phyloP scores from a whole-genome alignment of 2,329 filamentous ascomycete genomes.

The Epichloe aotearoae region DNA sequence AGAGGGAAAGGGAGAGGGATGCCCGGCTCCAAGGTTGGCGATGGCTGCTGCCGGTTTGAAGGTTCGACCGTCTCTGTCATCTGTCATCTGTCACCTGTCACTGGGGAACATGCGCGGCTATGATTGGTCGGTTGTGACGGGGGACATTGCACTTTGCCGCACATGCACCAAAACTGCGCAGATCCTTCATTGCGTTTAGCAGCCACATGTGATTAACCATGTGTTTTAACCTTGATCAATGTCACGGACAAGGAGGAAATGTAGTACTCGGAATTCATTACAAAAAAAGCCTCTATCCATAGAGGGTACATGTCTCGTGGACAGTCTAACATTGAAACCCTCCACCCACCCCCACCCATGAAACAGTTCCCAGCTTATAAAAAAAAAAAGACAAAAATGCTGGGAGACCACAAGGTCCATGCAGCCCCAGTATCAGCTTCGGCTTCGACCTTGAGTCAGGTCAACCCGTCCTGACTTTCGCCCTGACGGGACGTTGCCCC shows the following conservation, averaged over 20 bases:
- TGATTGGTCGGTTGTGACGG: neutral
- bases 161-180: no score
- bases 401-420: neutral
- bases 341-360: neutral
- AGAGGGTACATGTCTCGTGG: neutral
- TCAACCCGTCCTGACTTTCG: neutral
- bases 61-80: neutral
- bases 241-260: neutral
- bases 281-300: constrained; percentile 3
- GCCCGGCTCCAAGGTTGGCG: neutral
- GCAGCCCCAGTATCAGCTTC: neutral
- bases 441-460: neutral
- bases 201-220: no score
- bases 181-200: no score
- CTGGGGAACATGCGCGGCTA: neutral
- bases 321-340: constrained; percentile 1
- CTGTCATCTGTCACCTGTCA: neutral
- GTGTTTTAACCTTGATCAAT: no score
- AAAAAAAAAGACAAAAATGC: constrained; percentile 1
- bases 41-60: neutral
- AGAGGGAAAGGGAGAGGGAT: neutral
- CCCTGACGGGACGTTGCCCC: neutral
- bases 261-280: neutral
- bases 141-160: no score
- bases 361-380: constrained; percentile 1